Evolutionary conservation across 2,329 filamentous ascomycete species (phyloP), one percentile per base, ranked within the genome.

Genomic region (Harringtonia aguacate): DNA sequence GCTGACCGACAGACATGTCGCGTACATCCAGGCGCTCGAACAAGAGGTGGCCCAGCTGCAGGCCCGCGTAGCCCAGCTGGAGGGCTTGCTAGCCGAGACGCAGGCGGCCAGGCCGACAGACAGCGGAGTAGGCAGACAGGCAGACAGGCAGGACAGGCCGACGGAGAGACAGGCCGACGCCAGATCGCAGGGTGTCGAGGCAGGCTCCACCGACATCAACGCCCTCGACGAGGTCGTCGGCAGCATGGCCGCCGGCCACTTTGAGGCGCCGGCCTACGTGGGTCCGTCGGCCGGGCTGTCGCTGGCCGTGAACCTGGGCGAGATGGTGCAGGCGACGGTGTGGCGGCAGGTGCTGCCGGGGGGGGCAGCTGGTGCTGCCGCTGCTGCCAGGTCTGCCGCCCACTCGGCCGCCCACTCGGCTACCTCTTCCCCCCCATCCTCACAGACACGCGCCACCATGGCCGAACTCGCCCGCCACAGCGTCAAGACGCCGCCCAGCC

Each of bases 301-400:
- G 17, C 52, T 73, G 36, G 70, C 70, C 7, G 59, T 67, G 9
- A 68, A 72, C 48, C 57, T 74, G 9, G 68, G 69, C 20, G 67
- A 71, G 41, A 73, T 74, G 67, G 69, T 73, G 9, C 69, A 73
- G 50, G 67, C 68, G 0, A 72, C 69, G 17, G 68, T 72, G 1
- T 73, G 69, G 70, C 71, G 71, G 40, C 71, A 73, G 48, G 65
- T 68, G 2, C 55, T 72, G 21, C 31, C 31, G 17, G 14, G 43
- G 15, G 22, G 24, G 21, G n/a, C 24, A 29, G 12, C 24, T 20
- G 29, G 10, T 17, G 4, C n/a, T n/a, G n/a, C n/a, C n/a, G n/a
- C n/a, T n/a, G n/a, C n/a, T n/a, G n/a, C n/a, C n/a, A n/a, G n/a
- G n/a, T n/a, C n/a, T n/a, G n/a, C n/a, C n/a, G n/a, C n/a, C n/a